phyloP scores from a whole-genome alignment of 2,329 filamentous ascomycete genomes.

The Ophiocordyceps robertsii region DNA sequence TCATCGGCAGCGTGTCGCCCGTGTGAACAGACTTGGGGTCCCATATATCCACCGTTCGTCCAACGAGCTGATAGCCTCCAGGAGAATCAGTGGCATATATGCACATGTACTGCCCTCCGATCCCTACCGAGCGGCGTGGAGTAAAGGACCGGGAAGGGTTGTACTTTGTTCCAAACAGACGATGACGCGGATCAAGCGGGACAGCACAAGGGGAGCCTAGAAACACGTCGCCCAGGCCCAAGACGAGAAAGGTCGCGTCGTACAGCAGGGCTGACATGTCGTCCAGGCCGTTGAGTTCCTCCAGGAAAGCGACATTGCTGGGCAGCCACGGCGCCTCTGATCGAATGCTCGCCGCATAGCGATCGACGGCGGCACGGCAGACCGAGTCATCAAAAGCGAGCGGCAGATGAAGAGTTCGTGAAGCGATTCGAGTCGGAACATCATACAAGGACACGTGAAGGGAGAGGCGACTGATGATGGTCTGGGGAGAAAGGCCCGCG shows the following conservation, averaged over 20 bases:
- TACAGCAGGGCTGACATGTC: slow-evolving; percentile 12
- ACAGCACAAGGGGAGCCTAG: slow-evolving; percentile 22
- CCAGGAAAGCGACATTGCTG: slow-evolving; percentile 43
- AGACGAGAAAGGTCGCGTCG: slow-evolving; percentile 20
- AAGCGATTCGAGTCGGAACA: slow-evolving; percentile 10
- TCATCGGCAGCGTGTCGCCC: not conserved
- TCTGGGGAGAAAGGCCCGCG: slow-evolving; percentile 5
- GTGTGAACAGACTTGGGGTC: slow-evolving; percentile 7
- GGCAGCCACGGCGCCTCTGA: slow-evolving; percentile 48
- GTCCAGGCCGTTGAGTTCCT: slow-evolving; percentile 18
- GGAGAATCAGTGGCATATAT: slow-evolving; percentile 24
- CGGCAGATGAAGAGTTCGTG: slow-evolving; percentile 19
- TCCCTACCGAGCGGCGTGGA: slow-evolving; percentile 19
- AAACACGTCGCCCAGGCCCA: slow-evolving; percentile 26
- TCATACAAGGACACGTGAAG: slow-evolving; percentile 12
- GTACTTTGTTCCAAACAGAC: slow-evolving; percentile 23
- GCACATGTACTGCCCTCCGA: slow-evolving; percentile 23
- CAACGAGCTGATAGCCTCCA: slow-evolving; percentile 23
- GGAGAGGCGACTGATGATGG: slow-evolving; percentile 9
- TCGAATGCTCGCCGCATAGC: slow-evolving; percentile 49
- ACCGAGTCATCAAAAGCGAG: slow-evolving; percentile 24
- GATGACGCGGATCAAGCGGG: slow-evolving; percentile 19
- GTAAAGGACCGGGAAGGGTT: slow-evolving; percentile 23
- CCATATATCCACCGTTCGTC: slow-evolving; percentile 21
- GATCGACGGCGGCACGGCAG: slow-evolving; percentile 36